Conservation (phyloP, 2,329 filamentous ascomycete species). For the Triangularia verruculosa region DNA sequence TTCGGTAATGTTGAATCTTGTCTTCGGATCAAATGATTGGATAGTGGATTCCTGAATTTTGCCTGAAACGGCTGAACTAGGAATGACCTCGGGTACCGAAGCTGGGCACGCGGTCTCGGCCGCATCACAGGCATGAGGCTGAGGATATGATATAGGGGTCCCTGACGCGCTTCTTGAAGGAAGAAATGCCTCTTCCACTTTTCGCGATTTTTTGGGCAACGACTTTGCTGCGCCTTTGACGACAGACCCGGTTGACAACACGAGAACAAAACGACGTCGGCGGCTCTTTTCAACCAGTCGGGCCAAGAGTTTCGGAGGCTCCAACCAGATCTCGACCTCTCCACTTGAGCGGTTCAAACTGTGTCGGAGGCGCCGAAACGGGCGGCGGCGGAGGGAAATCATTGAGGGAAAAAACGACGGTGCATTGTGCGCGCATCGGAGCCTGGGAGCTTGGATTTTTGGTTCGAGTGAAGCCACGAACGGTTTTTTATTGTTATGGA, state of each 20-base stretch:
- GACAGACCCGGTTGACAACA: background rate
- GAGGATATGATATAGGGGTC: background rate
- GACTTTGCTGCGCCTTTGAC: background rate
- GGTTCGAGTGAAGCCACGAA: background rate
- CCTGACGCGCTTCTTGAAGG: background rate
- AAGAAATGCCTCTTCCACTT: background rate
- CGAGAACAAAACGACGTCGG: background rate
- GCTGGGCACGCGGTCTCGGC: background rate
- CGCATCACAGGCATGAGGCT: background rate
- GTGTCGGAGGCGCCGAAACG: no score
- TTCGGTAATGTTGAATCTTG: background rate
- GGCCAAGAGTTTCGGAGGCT: background rate
- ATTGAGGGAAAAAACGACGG: background rate
- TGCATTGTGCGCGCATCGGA: background rate
- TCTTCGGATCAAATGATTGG: background rate
- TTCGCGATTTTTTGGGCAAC: background rate
- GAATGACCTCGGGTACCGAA: background rate
- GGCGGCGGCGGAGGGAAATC: background rate
- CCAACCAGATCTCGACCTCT: background rate
- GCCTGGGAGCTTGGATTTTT: background rate
- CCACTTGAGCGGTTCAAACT: no score
- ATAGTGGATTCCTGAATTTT: background rate
- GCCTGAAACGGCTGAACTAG: background rate
- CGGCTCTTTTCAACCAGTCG: background rate
- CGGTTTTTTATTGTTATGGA: background rate